Base-by-base conservation (phyloP, 805 yeast species). In the Metschnikowia kunwiensis region DNA sequence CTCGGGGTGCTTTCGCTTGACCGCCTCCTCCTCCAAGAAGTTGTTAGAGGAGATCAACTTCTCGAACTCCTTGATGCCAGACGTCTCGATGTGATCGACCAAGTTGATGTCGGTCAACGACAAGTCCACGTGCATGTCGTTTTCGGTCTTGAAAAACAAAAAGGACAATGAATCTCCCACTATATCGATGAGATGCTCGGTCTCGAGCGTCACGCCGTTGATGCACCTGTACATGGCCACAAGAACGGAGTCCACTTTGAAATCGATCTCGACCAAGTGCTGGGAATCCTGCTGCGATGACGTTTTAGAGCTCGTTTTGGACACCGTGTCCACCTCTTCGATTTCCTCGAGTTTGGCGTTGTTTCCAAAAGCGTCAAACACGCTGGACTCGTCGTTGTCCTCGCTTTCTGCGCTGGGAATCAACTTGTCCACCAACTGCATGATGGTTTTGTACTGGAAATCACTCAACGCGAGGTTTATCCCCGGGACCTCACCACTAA, bases 401-500 rank as follows among this genome's bases (percentile, higher is more conserved):
- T 44, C 41, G 21, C 51, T 50, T 9, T 67, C 70, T 12, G 48
- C 25, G 27, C 53, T 47, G 2, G 96, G 97, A 8, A 87, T 69
- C 14, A 82, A 76, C 7, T 68, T 74, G 32, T 82, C 83, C 22
- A 91, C 64, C 28, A 91, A 63, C 39, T 80, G 78, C 91, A 93
- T 81, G 51, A 93, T 66, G 1, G 87, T 78, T 57, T 87, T 85
- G 62, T 94, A 94, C 56, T 94, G 96, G 51, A 80, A 83, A 55
- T 93, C 97, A 49, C 86, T 86, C 52, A 93, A 57, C 20, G 84
- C 74, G 4, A 93, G 78, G 20, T 72, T 70, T 43, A 94, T 71
- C 21, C 65, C 64, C 0, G 96, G 95, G 10, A 93, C 73, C 40
- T 78, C 78, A 10, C 93, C 96, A 20, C 86, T 77, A 2, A 89